These are phyloP conservation scores for Toxicodendron radicans DNA, from an alignment of 345 rosid species.

Conservation along the genomic window DNA sequence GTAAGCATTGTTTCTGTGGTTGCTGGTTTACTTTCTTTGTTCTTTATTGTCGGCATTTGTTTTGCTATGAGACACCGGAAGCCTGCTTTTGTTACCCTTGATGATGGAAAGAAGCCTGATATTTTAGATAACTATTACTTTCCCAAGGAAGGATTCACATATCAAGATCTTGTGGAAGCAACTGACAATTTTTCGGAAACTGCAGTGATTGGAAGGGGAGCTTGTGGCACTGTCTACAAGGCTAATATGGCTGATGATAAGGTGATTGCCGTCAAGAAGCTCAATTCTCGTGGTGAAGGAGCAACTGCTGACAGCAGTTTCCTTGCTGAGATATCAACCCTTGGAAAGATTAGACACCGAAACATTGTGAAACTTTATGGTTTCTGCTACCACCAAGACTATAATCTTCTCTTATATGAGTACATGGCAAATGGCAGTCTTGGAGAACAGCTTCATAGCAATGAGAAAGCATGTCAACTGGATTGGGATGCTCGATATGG, in stretches of 20 bases:
- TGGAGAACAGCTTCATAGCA: slow-evolving; percentile 65
- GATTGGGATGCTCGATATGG: slow-evolving; percentile 65
- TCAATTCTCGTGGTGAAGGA: slow-evolving; percentile 61
- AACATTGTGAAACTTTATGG: slow-evolving; percentile 84
- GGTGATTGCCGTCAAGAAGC: slow-evolving; percentile 70
- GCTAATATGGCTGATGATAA: slow-evolving; percentile 67
- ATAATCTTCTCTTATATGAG: slow-evolving; percentile 74
- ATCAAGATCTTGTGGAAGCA: slow-evolving; percentile 67
- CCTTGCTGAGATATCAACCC: slow-evolving; percentile 74
- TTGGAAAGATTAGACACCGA: slow-evolving; percentile 79
- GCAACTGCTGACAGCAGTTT: slow-evolving; percentile 64
- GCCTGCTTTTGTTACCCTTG: slow-evolving; percentile 46
- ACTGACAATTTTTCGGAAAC: slow-evolving; percentile 66
- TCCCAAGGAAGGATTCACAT: slow-evolving; percentile 70
- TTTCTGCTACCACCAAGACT: slow-evolving; percentile 68
- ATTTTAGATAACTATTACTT: slow-evolving; percentile 57
- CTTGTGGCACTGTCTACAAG: slow-evolving; percentile 74
- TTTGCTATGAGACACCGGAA: slow-evolving; percentile 46
- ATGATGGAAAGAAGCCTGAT: slow-evolving; percentile 41
- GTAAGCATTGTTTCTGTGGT: slow-evolving; percentile 48
- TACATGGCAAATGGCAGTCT: slow-evolving; percentile 80
- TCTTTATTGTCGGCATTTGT: slow-evolving; percentile 46
- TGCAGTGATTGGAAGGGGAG: slow-evolving; percentile 68
- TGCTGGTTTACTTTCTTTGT: slow-evolving; percentile 51
- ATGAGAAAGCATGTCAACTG: slow-evolving; percentile 36